Evolutionary conservation across 352 stramenopile species (phyloP), one percentile per base, ranked within the genome.

Genomic region (Globisporangium solare): DNA sequence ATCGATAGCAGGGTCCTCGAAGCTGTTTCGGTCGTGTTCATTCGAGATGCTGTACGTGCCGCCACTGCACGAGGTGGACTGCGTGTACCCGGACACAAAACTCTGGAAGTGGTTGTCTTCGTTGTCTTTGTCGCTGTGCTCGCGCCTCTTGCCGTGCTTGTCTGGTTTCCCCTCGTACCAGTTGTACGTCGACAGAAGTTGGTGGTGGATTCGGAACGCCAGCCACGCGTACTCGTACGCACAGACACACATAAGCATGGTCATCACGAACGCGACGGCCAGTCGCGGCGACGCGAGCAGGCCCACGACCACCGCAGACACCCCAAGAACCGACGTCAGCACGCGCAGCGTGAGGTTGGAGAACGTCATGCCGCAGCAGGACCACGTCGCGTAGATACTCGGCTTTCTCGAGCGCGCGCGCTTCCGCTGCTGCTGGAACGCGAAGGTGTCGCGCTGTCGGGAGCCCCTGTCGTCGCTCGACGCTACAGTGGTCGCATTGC

Each of bases 191-290:
- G 55, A 53, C 18, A 79, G 47, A 31, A 83, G 62, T 48, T 78
- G 68, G 27, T 66, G 55, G 40, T 76, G 68, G 54, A 86, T 79
- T 11, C 69, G 71, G 53, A 77, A 75, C 14, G 73, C 74, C 15
- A 86, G 54, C 76, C 76, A 86, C 20, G 71, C 62, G 32, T 79
- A 79, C 54, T 86, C 76, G 56, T 80, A 83, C 41, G 61, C 61
- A 54, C 73, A 73, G 8, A 86, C 43, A 27, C 70, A 78, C 42
- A 76, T 32, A 11, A 75, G 17, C 20, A 68, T 56, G 13, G 61
- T 58, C 0, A 57, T 68, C 15, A 76, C 31, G 32, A 66, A 11
- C 6, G 70, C 58, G 12, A 71, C 51, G 18, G 66, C 56, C 8
- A 83, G 24, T 11, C 67, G 66, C 5, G 73, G 73, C 56, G 65